Evolutionary conservation across 2,329 filamentous ascomycete genomes (phyloP).

Genomic region (Nigrospora sphaerica): DNA sequence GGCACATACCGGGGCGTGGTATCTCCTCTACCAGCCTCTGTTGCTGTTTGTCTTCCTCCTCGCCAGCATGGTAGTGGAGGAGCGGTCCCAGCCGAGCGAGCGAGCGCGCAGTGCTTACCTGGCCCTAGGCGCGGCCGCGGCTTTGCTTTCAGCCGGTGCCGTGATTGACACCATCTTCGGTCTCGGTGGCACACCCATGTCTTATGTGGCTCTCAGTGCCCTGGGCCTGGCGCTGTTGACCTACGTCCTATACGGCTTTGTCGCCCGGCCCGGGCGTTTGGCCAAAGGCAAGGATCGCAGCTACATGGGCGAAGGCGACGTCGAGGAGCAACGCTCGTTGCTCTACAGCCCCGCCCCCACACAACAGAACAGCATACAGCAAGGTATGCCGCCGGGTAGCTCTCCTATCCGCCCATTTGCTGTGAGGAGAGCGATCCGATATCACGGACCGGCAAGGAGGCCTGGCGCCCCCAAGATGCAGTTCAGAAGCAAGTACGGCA

Average conservation of each 20-base stretch:
- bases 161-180: constrained; percentile 15
- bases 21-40: constrained; percentile 12
- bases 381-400: neutral
- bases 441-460: neutral
- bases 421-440: neutral
- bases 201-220: constrained; percentile 15
- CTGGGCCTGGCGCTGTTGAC: constrained; percentile 11
- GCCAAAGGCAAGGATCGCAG: constrained; percentile 15
- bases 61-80: constrained; percentile 16
- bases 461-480: neutral
- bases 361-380: too few relatives aligned
- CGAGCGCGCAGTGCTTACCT: constrained; percentile 8
- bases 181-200: constrained; percentile 17
- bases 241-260: constrained; percentile 14
- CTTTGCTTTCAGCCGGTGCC: constrained; percentile 8
- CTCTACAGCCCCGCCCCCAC: neutral
- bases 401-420: neutral
- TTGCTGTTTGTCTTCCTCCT: constrained; percentile 15
- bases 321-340: constrained; percentile 9
- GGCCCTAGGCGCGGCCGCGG: constrained; percentile 6
- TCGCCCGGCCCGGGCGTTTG: constrained; percentile 13
- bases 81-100: constrained; percentile 7
- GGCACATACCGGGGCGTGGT: constrained; percentile 12
- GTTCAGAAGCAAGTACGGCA: neutral
- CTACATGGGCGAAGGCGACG: constrained; percentile 6